A percentile compares a stretch with the other conserved stretches of the same genome.
These are phyloP conservation scores for Penstemon eatonii DNA, from an alignment of 257 asterid species.

Conservation along the genomic window DNA sequence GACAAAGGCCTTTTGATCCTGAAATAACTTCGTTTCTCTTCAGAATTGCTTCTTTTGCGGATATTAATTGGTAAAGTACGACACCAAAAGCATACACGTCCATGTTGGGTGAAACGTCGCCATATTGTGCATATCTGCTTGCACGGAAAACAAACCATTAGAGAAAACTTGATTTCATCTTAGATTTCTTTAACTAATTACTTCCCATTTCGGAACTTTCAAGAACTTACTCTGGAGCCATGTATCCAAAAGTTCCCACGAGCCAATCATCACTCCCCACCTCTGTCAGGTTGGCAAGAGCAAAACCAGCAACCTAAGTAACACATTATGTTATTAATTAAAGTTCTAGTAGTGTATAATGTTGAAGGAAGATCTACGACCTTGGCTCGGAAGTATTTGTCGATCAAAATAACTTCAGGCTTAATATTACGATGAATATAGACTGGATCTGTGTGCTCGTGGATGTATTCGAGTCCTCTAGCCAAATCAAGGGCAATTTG, in stretches of 20 bases:
- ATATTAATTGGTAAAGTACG: conserved; percentile 70
- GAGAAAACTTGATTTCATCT: no score
- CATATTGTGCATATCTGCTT: conserved; percentile 74
- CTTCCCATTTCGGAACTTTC: background rate
- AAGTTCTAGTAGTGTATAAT: background rate
- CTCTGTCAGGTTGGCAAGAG: conserved; percentile 74
- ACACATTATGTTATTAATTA: conserved; percentile 6
- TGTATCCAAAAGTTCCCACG: conserved; percentile 87
- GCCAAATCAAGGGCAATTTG: conserved; percentile 92
- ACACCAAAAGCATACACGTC: conserved; percentile 93
- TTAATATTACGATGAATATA: conserved; percentile 87
- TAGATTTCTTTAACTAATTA: no score
- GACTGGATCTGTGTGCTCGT: conserved; percentile 85
- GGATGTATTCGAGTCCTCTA: conserved; percentile 94
- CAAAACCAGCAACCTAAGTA: conserved; percentile 87
- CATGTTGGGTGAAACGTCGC: conserved; percentile 72
- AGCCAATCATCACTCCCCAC: conserved; percentile 76
- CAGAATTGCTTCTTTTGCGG: conserved; percentile 74
- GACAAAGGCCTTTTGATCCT: conserved; percentile 75
- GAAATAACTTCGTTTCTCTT: conserved; percentile 50
- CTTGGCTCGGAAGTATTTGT: conserved; percentile 76
- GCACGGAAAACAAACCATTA: background rate
- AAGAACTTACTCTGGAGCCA: conserved; percentile 78
- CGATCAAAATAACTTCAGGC: conserved; percentile 75
- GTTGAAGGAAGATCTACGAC: conserved; percentile 28